Base-by-base conservation (phyloP, 768 basidiomycete genomes). In the Kwoniella sp. region DNA sequence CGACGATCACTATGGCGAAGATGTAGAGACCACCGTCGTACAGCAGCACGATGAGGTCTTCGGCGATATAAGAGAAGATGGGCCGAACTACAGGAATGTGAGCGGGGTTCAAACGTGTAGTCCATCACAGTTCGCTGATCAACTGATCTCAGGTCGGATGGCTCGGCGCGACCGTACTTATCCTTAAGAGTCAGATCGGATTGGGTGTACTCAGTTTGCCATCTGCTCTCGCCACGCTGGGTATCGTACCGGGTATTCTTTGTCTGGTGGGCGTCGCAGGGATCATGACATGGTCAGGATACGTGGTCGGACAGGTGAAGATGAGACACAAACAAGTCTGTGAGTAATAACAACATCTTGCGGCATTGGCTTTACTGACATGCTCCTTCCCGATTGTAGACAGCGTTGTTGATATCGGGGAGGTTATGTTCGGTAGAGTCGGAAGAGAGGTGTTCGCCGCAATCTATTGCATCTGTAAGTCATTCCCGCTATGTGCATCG, bases 181-280 rank as follows among this genome's bases (percentile, higher is more conserved):
- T 67, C 51, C 65, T 69, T 61, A 74, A 74, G 50, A 61, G 61
- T n/a, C 69, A 71, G 54, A 74, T 74, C 26, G 73, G 73, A 17
- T 52, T 74, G 23, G 73, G 73, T 59, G 65, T 74, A 2, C 61
- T 74, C 12, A 56, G 54, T 52, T 30, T 66, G 68, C 56, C 65
- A 58, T 68, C 64, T 23, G 67, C 66, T 7, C 25, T 64, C 28
- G 25, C 58, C 31, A 68, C 63, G 1, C 28, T 64, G 23, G 66
- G 60, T 45, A 64, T 47, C 30, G 55, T 61, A 20, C 59, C 67
- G 2, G 58, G 67, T 23, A 66, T 71, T 15, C 65, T 67, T 28
- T 45, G 55, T 23, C 48, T 71, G 61, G 30, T 71, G 28, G 63
- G 63, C 51, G 67, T 74, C 25, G 70, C 66, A 8, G 63, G 25